Evolutionary conservation across 1,139 yeast genomes (phyloP), one percentile per base, ranked within the genome.

Genomic region (Yamadazyma pseudoaaseri): DNA sequence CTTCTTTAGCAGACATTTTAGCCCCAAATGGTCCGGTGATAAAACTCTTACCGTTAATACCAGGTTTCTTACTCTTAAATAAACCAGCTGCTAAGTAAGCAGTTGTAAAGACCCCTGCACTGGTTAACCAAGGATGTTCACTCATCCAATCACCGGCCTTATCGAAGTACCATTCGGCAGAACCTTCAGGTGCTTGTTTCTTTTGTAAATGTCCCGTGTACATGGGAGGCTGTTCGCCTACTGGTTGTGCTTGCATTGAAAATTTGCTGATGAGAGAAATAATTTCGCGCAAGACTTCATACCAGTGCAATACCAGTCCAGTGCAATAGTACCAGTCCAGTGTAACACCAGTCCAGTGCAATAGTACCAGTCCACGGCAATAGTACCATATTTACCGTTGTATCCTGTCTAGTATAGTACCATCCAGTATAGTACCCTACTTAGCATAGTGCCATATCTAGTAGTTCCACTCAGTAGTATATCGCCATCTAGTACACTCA

Each of bases 1-100:
- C 98, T 56, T 92, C 98, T 49, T 76, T 83, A 22, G 95, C 82
- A 38, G 76, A 73, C 97, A 92, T 92, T 60, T 92, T 90, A 17
- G 76, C 60, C 25, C 89, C 96, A 60, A 92, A 92, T 1, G 95
- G 86, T 36, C 98, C 98, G 52, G 81, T 86, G 53, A 72, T 64
- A 53, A 81, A 86, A 17, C 86, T 81, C 47, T 79, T 77, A 20
- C 86, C 86, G 39, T 80, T 77, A 30, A 82, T 67, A 24, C 90
- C 86, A 6, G 95, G 84, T 40, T 79, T 84, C 36, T 76, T 76
- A 29, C 79, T 72, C 57, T 81, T 84, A 58, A 83, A 73, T 23
- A 79, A 60, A 3, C 94, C 90, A 5, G 90, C 83, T 11, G 76
- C 73, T 38, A 77, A 67, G 51, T 83, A 84, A 1, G 80, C 77